Evolutionary conservation across 2,329 filamentous ascomycete genomes (phyloP).

Genomic region (Chalaropsis ovoidea): DNA sequence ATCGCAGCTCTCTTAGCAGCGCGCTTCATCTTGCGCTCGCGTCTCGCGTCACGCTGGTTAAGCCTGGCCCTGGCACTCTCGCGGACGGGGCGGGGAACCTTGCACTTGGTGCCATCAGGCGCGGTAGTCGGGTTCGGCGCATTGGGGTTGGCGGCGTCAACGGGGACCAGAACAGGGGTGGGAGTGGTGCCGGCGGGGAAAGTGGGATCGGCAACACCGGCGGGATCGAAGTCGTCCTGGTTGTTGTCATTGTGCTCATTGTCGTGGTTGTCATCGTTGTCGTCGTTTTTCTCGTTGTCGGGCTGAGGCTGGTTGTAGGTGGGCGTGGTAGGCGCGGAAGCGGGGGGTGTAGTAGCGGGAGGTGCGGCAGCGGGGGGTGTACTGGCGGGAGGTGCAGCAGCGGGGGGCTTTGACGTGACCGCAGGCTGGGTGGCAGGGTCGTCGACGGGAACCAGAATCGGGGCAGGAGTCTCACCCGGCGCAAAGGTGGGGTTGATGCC

Average conservation of each 20-base stretch:
- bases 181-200: conserved; percentile 16
- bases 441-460: conserved; percentile 21
- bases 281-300: background rate
- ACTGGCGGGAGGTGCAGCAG: background rate
- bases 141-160: background rate
- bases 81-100: background rate
- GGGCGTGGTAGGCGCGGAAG: background rate
- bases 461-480: conserved; percentile 17
- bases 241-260: background rate
- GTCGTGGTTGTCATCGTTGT: background rate
- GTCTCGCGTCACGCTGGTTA: background rate
- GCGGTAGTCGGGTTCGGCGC: conserved; percentile 12
- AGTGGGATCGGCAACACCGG: background rate
- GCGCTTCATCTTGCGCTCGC: conserved; percentile 17
- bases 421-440: background rate
- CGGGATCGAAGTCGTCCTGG: background rate
- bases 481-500: conserved; percentile 13
- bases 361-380: background rate
- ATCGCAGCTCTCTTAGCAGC: conserved; percentile 19
- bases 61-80: conserved; percentile 6
- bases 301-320: background rate
- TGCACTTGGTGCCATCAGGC: conserved; percentile 8
- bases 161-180: conserved; percentile 11
- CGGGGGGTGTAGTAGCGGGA: background rate
- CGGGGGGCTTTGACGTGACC: background rate